Conservation (phyloP, 176 grass and related monocot genomes). For the Tillandsia fasciculata region DNA sequence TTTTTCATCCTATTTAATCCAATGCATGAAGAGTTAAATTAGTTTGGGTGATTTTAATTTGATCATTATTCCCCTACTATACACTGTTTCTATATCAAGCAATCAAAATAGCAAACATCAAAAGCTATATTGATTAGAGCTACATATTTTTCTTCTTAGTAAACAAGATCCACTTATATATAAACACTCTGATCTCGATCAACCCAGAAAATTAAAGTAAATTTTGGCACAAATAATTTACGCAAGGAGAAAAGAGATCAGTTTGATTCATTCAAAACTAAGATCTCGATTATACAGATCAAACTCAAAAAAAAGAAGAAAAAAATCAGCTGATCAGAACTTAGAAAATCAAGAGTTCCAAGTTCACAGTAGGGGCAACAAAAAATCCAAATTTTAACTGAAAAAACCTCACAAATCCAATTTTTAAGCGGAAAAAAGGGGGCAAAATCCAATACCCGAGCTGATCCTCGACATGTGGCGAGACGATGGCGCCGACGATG, state of each 20-base stretch:
- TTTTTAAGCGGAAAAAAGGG: not conserved
- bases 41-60: not conserved
- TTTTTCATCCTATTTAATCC: not conserved
- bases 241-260: not conserved
- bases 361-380: not conserved
- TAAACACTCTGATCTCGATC: not conserved
- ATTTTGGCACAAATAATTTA: too few relatives aligned
- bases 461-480: constrained; percentile 26
- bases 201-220: not conserved
- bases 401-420: not conserved
- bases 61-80: not conserved
- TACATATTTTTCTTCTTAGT: not conserved
- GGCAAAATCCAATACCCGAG: constrained; percentile 48
- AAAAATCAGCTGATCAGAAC: not conserved
- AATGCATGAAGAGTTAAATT: not conserved
- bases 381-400: not conserved
- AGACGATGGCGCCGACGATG: constrained; percentile 14
- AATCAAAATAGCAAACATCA: not conserved
- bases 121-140: not conserved
- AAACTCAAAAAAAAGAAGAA: not conserved
- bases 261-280: not conserved
- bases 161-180: not conserved
- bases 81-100: not conserved
- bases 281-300: not conserved
- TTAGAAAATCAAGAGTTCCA: too few relatives aligned